phyloP scores from a whole-genome alignment of 768 basidiomycete species.

The Mycena maculata region DNA sequence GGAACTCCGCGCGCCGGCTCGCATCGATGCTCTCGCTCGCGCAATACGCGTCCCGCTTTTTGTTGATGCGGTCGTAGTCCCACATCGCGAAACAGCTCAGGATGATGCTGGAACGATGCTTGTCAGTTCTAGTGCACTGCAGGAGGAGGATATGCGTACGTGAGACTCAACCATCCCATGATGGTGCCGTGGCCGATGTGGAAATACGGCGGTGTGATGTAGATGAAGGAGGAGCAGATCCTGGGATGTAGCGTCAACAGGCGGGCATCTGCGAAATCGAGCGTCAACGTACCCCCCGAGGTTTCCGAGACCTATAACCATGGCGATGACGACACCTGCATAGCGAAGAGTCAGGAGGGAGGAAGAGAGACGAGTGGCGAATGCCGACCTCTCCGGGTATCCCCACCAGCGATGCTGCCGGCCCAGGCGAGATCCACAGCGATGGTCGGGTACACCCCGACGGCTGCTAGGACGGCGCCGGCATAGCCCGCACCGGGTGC shows the following conservation, averaged over 20 bases:
- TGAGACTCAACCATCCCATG: conserved; percentile 37
- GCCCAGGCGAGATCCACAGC: conserved; percentile 57
- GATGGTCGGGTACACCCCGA: conserved; percentile 56
- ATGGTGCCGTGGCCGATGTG: conserved; percentile 32
- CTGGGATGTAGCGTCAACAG: neutral
- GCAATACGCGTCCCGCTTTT: conserved; percentile 55
- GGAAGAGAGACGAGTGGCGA: neutral
- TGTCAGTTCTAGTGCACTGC: neutral
- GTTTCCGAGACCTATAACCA: conserved; percentile 60
- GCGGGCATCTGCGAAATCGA: neutral
- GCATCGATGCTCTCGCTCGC: conserved; percentile 49
- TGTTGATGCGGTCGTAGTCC: conserved; percentile 55
- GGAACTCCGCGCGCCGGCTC: conserved; percentile 47
- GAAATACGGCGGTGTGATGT: conserved; percentile 31
- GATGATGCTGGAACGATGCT: conserved; percentile 40
- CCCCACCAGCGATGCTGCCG: conserved; percentile 58
- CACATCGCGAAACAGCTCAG: conserved; percentile 53
- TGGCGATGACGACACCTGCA: conserved; percentile 55
- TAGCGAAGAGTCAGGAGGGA: neutral
- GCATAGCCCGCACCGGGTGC: conserved; percentile 47
- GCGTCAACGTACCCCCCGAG: conserved; percentile 49
- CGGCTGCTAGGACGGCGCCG: conserved; percentile 53
- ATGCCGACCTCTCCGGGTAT: conserved; percentile 45
- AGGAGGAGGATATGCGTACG: conserved; percentile 34
- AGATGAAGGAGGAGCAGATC: conserved; percentile 41